Base-by-base conservation (phyloP, 1,139 yeast species). In the Lodderomyces beijingensis region DNA sequence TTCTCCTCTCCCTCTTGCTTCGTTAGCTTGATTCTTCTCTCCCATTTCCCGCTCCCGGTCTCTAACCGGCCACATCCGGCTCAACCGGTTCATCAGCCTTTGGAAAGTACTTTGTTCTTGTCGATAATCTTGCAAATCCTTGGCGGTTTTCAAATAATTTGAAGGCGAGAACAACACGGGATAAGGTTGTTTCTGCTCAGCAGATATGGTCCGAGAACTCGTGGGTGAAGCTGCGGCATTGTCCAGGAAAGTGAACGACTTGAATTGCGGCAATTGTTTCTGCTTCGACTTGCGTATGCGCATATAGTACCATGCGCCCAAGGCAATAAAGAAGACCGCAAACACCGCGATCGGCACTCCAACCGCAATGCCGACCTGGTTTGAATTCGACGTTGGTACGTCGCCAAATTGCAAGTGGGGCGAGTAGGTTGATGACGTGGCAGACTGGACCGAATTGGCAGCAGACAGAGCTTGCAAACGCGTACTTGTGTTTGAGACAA, bases 291-390 rank as follows among this genome's bases (percentile, higher is more conserved):
- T 36, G 13, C 19, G 26, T 14, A 45, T 34, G 14, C 51, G 46
- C 25, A 48, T 46, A 39, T 55, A 55, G 7, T 39, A 40, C 45
- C 45, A 42, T 5, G 47, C 46, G 4, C 56, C 49, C 4, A 55
- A 44, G 3, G 50, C 48, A 3, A 57, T 32, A 1, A 55, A 40
- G 16, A 63, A 49, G 3, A 64, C 16, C 0, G 50, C 46, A 10
- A 65, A 45, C 4, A 62, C 44, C 0, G 68, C 67, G 5, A 64
- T 44, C 3, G 74, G 74, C n/a, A 68, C 55, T 0, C 73, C 73
- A 5, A 68, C 49, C 3, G 71, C 70, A 33, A 67, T 47, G 0
- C 72, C 72, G 14, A 65, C 45, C 8, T 55, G 54, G 5, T 47
- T 27, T 4, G 55, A 47, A 18, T 32, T 33, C 22, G 38, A 25